Conservation (phyloP, 2,329 filamentous ascomycete species). For the Aspergillus versicolor region DNA sequence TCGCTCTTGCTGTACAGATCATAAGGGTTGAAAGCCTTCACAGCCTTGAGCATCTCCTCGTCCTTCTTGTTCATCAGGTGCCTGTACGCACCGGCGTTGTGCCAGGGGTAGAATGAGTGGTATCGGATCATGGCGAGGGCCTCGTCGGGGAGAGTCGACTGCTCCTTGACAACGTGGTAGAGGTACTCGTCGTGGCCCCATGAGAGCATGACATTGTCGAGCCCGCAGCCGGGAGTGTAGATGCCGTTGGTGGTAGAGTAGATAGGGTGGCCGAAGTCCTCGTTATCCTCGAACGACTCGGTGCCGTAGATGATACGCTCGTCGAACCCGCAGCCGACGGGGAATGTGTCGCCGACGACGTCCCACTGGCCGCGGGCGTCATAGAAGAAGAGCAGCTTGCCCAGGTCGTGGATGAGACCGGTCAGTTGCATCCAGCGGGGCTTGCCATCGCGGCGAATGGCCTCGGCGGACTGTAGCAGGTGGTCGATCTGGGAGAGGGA, state of each 20-base stretch:
- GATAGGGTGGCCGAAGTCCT: slow-evolving; percentile 67
- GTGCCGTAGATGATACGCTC: slow-evolving; percentile 76
- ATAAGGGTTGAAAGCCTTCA: slow-evolving; percentile 86
- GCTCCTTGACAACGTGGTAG: slow-evolving; percentile 82
- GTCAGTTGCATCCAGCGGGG: slow-evolving; percentile 51
- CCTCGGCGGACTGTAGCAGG: slow-evolving; percentile 83
- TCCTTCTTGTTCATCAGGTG: slow-evolving; percentile 85
- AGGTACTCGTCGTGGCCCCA: slow-evolving; percentile 65
- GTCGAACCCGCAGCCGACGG: slow-evolving; percentile 54
- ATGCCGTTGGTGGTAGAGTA: slow-evolving; percentile 78
- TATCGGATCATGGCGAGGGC: slow-evolving; percentile 90
- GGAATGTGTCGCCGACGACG: slow-evolving; percentile 68
- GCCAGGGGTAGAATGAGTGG: slow-evolving; percentile 93
- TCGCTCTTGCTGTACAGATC: slow-evolving; percentile 92
- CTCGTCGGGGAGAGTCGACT: slow-evolving; percentile 75
- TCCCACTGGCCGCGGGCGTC: slow-evolving; percentile 89
- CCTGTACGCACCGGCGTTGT: slow-evolving; percentile 74
- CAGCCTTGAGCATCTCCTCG: slow-evolving; percentile 73
- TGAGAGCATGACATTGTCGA: slow-evolving; percentile 84
- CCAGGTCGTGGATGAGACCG: slow-evolving; percentile 48
- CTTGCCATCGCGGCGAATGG: slow-evolving; percentile 72
- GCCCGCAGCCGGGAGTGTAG: slow-evolving; percentile 73
- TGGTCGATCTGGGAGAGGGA: slow-evolving; percentile 86
- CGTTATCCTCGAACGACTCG: slow-evolving; percentile 71
- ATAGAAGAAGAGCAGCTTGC: slow-evolving; percentile 53